phyloP scores from a whole-genome alignment of 2,329 filamentous ascomycete species.

The Stemphylium vesicarium region DNA sequence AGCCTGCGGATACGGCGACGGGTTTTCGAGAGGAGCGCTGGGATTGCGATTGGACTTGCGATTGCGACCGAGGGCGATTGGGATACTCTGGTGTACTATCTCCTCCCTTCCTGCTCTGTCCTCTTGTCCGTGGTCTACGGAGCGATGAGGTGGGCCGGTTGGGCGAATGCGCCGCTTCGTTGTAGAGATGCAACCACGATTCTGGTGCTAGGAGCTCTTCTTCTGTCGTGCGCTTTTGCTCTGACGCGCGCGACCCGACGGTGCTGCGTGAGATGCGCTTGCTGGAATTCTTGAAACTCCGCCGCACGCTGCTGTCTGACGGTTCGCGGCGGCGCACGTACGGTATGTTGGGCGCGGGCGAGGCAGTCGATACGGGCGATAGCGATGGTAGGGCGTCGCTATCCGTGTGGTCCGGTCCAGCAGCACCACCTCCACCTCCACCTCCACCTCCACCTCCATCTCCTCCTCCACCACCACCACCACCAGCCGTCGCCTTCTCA shows the following conservation, averaged over 20 bases:
- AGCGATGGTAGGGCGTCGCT: slow-evolving; percentile 12
- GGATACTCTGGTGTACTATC: slow-evolving; percentile 4
- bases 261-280: slow-evolving; percentile 11
- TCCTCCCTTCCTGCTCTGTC: slow-evolving; percentile 1
- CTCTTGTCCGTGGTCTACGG: slow-evolving; percentile 7
- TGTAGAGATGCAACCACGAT: slow-evolving; percentile 16
- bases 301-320: slow-evolving; percentile 2
- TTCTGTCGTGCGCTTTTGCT: not conserved
- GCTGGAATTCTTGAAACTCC: slow-evolving; percentile 2
- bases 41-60: slow-evolving; percentile 4
- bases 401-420: slow-evolving; percentile 18
- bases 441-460: no score
- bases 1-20: not conserved
- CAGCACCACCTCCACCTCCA: no score
- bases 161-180: slow-evolving; percentile 12
- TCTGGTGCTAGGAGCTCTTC: slow-evolving; percentile 12
- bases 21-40: no score
- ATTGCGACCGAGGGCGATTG: not conserved
- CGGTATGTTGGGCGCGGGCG: slow-evolving; percentile 26
- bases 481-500: not conserved
- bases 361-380: slow-evolving; percentile 6
- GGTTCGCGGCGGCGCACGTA: slow-evolving; percentile 10
- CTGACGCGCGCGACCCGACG: slow-evolving; percentile 2
- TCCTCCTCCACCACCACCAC: no score
- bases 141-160: slow-evolving; percentile 1